Evolutionary conservation across 1,284 basidiomycete species (phyloP).

Genomic region (Apiotrichum sp.): DNA sequence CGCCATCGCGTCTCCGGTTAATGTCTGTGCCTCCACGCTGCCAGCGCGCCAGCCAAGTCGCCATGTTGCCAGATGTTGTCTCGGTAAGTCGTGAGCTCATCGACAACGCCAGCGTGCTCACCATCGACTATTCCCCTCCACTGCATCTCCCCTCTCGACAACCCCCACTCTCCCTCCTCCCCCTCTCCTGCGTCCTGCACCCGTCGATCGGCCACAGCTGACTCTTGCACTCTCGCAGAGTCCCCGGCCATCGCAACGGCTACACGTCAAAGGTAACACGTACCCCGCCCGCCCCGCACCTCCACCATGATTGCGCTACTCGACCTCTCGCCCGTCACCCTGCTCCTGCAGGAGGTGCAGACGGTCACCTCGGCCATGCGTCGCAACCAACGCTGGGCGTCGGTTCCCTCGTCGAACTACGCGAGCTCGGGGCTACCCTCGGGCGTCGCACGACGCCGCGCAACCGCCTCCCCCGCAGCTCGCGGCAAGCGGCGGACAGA

Average conservation of each 20-base stretch:
- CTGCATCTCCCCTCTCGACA: background rate
- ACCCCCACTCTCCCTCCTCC: background rate
- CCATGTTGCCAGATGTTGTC: too few species aligned
- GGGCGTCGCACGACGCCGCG: slow-evolving; percentile 1
- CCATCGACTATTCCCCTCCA: background rate
- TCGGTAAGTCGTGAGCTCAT: too few species aligned
- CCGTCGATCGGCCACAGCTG: background rate
- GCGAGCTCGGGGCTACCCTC: slow-evolving; percentile 22
- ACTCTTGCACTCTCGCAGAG: too few species aligned
- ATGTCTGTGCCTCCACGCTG: too few species aligned
- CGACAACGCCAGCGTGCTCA: slow-evolving; percentile 8
- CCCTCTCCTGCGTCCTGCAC: background rate
- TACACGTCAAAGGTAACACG: background rate
- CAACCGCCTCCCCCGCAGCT: background rate
- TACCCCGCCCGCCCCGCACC: background rate
- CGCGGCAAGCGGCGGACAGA: slow-evolving; percentile 16
- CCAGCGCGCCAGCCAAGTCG: too few species aligned
- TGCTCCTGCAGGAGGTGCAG: slow-evolving; percentile 63
- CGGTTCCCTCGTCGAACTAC: slow-evolving; percentile 42
- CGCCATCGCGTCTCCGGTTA: too few species aligned
- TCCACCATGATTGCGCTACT: slow-evolving; percentile 9
- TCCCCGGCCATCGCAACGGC: too few species aligned
- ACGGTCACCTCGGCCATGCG: slow-evolving; percentile 94
- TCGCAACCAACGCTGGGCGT: slow-evolving; percentile 89
- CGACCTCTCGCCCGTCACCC: slow-evolving; percentile 40